Evolutionary conservation across 257 asterid genomes (phyloP), one percentile per base, ranked within the genome.

Genomic region (Solanum clarkiae): DNA sequence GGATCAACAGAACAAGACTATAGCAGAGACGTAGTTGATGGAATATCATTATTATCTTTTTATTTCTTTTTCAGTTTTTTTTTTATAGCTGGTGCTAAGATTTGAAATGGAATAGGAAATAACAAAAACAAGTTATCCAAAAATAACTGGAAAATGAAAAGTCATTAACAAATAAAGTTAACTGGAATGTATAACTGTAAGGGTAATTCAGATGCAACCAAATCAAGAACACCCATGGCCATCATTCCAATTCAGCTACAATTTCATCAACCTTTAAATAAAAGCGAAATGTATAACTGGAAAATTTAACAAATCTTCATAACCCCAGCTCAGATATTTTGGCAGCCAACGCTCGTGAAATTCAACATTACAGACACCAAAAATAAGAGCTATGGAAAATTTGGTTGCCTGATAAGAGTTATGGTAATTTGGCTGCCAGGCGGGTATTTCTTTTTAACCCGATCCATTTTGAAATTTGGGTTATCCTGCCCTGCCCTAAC

Each of bases 181-280:
- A 26, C 29, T 26, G 2, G 29, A 26, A 26, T 26, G 29, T 26
- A 26, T 26, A 26, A 26, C 2, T 26, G 29, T 26, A 26, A 26
- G 29, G 1, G 29, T 26, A 26, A 26, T 1, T 26, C 29, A 26
- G 29, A 26, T 26, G 2, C 26, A 13, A 86, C 62, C 60, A 56
- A 47, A 80, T 54, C 22, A 81, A 1, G 54, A 49, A 56, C 4
- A 83, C 32, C 11, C 80, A 70, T 63, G 6, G 80, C 59, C 47
- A 42, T 44, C 89, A 84, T 80, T 84, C 84, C 87, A 85, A 26
- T 71, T 83, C 69, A 44, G 29, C 80, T 11, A 63, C 44, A 83
- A 68, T 20, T 68, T 62, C 85, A 72, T 42, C 85, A 68, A 12
- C 82, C 26, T 81, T 51, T 42, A 24, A 56, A 44, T 42, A 51